phyloP scores from a whole-genome alignment of 1,139 yeast species.

The Debaryomyces udenii region DNA sequence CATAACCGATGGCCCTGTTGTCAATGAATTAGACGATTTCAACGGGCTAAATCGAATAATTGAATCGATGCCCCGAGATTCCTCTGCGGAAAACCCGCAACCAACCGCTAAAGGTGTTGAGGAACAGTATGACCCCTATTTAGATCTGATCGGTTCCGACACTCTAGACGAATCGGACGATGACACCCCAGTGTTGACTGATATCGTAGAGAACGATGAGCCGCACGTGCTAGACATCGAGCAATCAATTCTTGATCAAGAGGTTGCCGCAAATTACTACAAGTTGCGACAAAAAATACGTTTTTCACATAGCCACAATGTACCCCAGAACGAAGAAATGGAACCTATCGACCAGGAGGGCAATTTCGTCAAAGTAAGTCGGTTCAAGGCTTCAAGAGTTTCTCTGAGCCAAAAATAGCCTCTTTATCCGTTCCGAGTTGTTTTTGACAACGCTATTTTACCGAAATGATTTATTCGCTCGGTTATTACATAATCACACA shows the following conservation, averaged over 20 bases:
- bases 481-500: slow-evolving; percentile 5
- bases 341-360: slow-evolving; percentile 78
- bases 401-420: neutral
- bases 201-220: slow-evolving; percentile 41
- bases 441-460: neutral
- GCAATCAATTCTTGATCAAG: slow-evolving; percentile 42
- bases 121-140: slow-evolving; percentile 19
- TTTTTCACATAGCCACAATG: slow-evolving; percentile 33
- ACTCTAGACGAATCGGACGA: slow-evolving; percentile 18
- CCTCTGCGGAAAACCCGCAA: slow-evolving; percentile 21
- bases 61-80: slow-evolving; percentile 32
- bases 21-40: slow-evolving; percentile 59
- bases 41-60: slow-evolving; percentile 53
- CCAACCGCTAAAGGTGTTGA: slow-evolving; percentile 15
- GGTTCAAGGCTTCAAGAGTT: slow-evolving; percentile 62
- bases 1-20: slow-evolving; percentile 57
- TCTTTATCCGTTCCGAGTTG: slow-evolving; percentile 8
- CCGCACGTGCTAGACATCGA: slow-evolving; percentile 25
- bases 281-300: slow-evolving; percentile 57
- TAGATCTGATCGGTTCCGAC: slow-evolving; percentile 24
- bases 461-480: neutral
- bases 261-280: slow-evolving; percentile 59
- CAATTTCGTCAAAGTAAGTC: slow-evolving; percentile 58
- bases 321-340: slow-evolving; percentile 55
- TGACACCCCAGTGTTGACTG: slow-evolving; percentile 40